Evolutionary conservation across 176 grass and related monocot genomes (phyloP), one percentile per base, ranked within the genome.

Genomic region (Lolium rigidum): DNA sequence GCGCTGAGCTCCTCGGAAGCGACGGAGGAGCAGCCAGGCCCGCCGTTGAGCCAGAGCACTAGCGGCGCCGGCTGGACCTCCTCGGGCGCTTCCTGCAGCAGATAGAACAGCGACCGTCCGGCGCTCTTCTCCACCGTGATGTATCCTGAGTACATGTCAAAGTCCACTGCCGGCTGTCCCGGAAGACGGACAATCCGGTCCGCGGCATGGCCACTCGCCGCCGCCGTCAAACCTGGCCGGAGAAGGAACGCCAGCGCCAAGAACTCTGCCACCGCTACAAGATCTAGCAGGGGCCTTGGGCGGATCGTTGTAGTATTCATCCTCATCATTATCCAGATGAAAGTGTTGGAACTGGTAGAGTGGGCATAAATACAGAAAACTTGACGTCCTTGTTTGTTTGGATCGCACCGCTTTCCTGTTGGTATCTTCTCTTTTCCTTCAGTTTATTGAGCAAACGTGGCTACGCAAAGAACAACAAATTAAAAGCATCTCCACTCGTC

Each of bases 31-130:
- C 91, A 98, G 2, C 96, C 91, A 0, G 96, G 96, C 5, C 96
- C 91, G 39, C 96, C 96, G 62, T 92, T 92, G 4, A 98, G 86
- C 96, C 93, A 98, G 12, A 95, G 91, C 46, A 98, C 88, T 0
- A 98, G 90, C 73, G 96, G 96, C 74, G 90, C 88, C 46, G 88
- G 84, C 79, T 90, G 84, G 8, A 3, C 81, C 2, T 47, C 87
- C 0, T 54, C 47, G 3, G 88, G 68, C 20, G 70, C 94, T 82
- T 95, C 94, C 44, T 91, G 77, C 6, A 95, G 81, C 94, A 79
- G 88, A 54, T 96, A 96, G 63, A 96, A 96, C 17, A 96, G 82
- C 14, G 94, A 71, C 21, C 94, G 76, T 4, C 91, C 94, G 1
- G 87, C 85, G 14, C 0, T n/a, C 73, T 77, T 26, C 39, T 94